Base-by-base conservation (phyloP, 2,329 filamentous ascomycete species). In the Aspergillus puulaauensis region DNA sequence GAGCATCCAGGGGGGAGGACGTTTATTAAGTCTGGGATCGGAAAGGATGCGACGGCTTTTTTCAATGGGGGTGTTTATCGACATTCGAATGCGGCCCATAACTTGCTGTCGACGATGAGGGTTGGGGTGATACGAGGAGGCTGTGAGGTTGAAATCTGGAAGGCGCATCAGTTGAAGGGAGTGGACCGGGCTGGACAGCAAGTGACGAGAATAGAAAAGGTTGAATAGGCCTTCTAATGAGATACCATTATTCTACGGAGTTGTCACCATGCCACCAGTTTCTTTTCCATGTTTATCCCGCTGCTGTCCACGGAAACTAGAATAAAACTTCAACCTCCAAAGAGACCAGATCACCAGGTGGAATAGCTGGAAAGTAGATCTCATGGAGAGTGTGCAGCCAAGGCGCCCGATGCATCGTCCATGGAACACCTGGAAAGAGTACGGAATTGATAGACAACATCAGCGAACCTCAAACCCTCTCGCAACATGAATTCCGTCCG, bases 131-230 rank as follows among this genome's bases (percentile, higher is more conserved):
- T 96, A 62, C 89, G 90, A 51, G 91, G 91, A 62, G 91, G 91
- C 44, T 91, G 90, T 73, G 91, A 95, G 75, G 91, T 96, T 24
- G 91, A 96, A 82, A 92, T 95, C 76, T 96, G 91, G 91, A 95
- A 95, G 85, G 92, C 96, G 72, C 12, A 35, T 8, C 12, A 14
- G 81, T 85, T 54, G 92, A 37, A 15, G 91, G 51, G 84, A 90
- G 75, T 52, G 37, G 39, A 96, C 69, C 88, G 92, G 63, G 92
- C 93, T 64, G 92, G 92, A 52, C 82, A 86, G 68, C 93, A 97
- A 79, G 85, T 90, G 58, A 97, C 93, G 65, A 91, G 90, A 77
- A 5, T 11, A 31, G 9, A 9, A 11, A 31, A 31, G 12, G 27
- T 31, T 31, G 27, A 31, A 31, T 31, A 31, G 19, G 19, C n/a